phyloP scores from a whole-genome alignment of 805 yeast species.

The Pichia deserticola region DNA sequence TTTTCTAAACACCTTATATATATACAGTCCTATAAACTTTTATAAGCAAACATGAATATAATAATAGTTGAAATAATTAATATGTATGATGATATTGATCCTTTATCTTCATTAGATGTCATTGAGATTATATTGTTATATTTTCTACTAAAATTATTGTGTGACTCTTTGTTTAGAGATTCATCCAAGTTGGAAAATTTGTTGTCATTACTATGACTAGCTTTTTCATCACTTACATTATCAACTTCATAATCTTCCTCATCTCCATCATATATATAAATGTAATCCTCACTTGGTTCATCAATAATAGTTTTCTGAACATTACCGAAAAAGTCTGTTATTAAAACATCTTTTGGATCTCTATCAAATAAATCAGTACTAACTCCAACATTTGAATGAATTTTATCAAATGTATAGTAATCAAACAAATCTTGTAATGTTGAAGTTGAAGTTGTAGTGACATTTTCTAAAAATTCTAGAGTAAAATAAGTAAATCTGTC shows the following conservation, averaged over 20 bases:
- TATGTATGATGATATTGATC: too few species aligned
- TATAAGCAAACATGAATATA: too few species aligned
- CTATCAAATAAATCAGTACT: slow-evolving; percentile 71
- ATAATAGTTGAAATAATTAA: too few species aligned
- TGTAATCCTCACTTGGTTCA: slow-evolving; percentile 6
- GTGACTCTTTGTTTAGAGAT: too few species aligned
- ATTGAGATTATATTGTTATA: too few species aligned
- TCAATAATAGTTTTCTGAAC: slow-evolving; percentile 68
- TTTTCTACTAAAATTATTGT: too few species aligned
- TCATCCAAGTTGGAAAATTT: too few species aligned
- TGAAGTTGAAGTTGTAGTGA: slow-evolving; percentile 64
- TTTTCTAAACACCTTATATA: too few species aligned
- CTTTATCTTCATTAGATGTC: too few species aligned
- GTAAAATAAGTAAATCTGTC: slow-evolving; percentile 93
- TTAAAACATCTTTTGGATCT: slow-evolving; percentile 56
- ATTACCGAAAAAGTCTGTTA: slow-evolving; percentile 93
- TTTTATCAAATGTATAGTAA: slow-evolving; percentile 73
- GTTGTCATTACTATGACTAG: too few species aligned
- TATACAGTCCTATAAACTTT: too few species aligned
- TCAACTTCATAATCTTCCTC: slow-evolving; percentile 38
- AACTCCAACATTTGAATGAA: slow-evolving; percentile 92
- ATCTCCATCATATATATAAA: slow-evolving; percentile 19
- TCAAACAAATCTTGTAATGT: slow-evolving; percentile 82
- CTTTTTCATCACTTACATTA: not conserved
- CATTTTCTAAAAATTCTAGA: slow-evolving; percentile 74